Evolutionary conservation across 768 basidiomycete species (phyloP), one percentile per base, ranked within the genome.

Genomic region (Leccinellum luteum): DNA sequence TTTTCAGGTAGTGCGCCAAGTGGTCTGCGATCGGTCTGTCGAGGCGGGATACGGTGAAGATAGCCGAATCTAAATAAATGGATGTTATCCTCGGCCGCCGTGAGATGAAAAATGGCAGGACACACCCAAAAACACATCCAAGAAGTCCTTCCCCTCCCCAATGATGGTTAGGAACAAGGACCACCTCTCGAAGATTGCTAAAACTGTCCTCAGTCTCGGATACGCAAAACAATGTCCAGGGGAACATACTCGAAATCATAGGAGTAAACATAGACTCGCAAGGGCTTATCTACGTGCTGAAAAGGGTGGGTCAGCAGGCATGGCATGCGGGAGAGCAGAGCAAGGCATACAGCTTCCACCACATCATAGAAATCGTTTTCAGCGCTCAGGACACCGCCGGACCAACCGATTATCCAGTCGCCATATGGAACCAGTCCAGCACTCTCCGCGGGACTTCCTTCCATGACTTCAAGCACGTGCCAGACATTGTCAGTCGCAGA

Each of bases 291-390:
- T 50, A 94, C 81, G 72, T 98, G 94, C 92, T 97, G 57, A 13
- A 65, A 64, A n/a, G 44, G 23, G 12, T 3, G 38, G 17, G 49
- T 52, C 45, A 62, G 61, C 31, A 35, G 56, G 58, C 12, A 44
- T 35, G 56, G 58, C 12, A 44, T 35, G 34, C 31, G 4, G 14
- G 25, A 54, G 1, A 44, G 51, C 25, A 32, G 30, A 54, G 52
- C 52, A 52, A 15, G 21, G 72, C 90, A 63, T 70, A 92, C 93
- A 28, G 88, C 85, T 76, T 97, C 96, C 41, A 98, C 93, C 9
- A 98, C 78, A 56, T 96, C 92, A 70, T 98, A 98, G 65, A 99
- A 98, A 67, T 98, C 97, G 56, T 89, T 89, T 74, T 99, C 96
- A 8, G 91, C 87, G 60, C 87, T 82, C 48, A 99, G 75, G 3